Evolutionary conservation across 202 grass and related monocot genomes (phyloP).

Genomic region (Eragrostis tef): DNA sequence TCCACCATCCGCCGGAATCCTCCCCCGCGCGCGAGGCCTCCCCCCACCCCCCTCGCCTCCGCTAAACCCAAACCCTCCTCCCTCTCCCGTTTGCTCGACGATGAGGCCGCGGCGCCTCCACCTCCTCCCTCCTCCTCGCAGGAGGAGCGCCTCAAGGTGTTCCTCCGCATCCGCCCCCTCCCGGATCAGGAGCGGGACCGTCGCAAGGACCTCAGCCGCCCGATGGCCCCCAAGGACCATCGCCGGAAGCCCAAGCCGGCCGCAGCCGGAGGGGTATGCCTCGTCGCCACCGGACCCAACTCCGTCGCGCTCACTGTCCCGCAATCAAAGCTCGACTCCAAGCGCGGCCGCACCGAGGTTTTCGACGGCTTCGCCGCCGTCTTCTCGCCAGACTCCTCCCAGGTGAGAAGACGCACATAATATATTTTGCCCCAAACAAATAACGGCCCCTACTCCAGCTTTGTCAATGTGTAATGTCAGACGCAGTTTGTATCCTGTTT

Average conservation of each 20-base stretch:
- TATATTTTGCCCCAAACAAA: too few species aligned
- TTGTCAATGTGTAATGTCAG: neutral
- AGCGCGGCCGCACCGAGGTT: conserved; percentile 68
- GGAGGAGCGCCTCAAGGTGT: conserved; percentile 64
- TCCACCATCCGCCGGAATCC: conserved; percentile 76
- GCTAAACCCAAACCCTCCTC: conserved; percentile 30
- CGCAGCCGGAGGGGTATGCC: conserved; percentile 40
- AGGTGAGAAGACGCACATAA: too few species aligned
- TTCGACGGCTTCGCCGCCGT: conserved; percentile 85
- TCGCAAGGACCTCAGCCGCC: conserved; percentile 30
- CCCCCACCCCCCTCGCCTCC: conserved; percentile 39
- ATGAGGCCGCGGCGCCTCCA: conserved; percentile 2
- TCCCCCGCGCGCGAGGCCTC: conserved; percentile 54
- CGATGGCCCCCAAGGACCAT: conserved; percentile 39
- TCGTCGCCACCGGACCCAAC: conserved; percentile 55
- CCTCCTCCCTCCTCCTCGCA: neutral
- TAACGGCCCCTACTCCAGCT: neutral
- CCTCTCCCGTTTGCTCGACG: conserved; percentile 44
- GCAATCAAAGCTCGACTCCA: conserved; percentile 59
- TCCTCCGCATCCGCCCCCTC: conserved; percentile 76
- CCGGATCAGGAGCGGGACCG: conserved; percentile 22
- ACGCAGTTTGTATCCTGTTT: neutral
- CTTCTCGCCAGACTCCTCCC: conserved; percentile 64
- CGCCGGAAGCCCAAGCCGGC: conserved; percentile 43
- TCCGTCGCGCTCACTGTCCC: conserved; percentile 77